These are phyloP conservation scores for Fusarium pseudoanthophilum DNA, from an alignment of 2,329 filamentous ascomycete species.

Conservation along the genomic window DNA sequence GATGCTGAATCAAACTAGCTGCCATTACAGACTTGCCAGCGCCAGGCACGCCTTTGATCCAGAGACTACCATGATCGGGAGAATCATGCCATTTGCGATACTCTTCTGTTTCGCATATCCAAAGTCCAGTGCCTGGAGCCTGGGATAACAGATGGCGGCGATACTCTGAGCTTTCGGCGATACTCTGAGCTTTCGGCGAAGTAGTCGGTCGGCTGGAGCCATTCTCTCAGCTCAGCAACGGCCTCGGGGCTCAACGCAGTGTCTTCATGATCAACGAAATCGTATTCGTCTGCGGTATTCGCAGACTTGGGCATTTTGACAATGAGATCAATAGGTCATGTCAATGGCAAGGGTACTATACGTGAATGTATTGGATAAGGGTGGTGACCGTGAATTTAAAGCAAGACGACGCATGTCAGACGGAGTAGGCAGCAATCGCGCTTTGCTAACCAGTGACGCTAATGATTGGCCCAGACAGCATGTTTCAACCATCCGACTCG, in stretches of 20 bases:
- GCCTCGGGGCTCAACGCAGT: constrained; percentile 17
- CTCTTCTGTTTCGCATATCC: constrained; percentile 41
- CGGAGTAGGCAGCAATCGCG: background rate
- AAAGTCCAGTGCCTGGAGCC: constrained; percentile 42
- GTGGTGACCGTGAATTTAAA: background rate
- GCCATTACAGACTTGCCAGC: constrained; percentile 44
- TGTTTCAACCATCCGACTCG: background rate
- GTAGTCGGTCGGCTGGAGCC: constrained; percentile 46
- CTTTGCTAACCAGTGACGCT: background rate
- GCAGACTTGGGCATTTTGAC: constrained; percentile 25
- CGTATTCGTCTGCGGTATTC: constrained; percentile 35
- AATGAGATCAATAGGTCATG: background rate
- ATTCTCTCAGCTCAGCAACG: constrained; percentile 34
- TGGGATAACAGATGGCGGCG: constrained; percentile 40
- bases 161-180: constrained; percentile 43
- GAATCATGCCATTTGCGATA: constrained; percentile 40
- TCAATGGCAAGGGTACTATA: background rate
- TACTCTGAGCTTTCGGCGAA: constrained; percentile 43
- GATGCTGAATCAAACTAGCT: constrained; percentile 37
- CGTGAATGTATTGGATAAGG: background rate
- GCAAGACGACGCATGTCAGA: background rate
- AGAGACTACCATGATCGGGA: constrained; percentile 38
- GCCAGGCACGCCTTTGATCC: constrained; percentile 44
- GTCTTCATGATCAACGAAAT: constrained; percentile 32
- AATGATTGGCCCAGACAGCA: background rate